phyloP scores from a whole-genome alignment of 2,329 filamentous ascomycete species.

The Aspergillus pseudoglaucus region DNA sequence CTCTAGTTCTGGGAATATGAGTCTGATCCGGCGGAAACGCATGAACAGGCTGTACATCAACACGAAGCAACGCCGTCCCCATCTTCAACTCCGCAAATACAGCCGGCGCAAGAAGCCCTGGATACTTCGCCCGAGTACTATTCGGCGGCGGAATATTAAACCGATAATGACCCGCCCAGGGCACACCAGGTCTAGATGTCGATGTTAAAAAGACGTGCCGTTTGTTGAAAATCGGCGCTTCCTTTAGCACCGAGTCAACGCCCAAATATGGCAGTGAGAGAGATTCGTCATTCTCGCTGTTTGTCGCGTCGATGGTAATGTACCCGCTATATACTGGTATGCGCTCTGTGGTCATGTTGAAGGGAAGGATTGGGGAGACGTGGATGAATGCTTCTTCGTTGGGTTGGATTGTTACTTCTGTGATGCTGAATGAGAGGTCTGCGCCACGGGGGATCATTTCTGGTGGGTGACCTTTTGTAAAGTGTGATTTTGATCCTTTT shows the following conservation, averaged over 20 bases:
- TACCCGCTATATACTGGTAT: constrained; percentile 29
- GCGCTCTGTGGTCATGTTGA: constrained; percentile 4
- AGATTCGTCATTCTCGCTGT: constrained; percentile 10
- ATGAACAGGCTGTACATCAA: constrained; percentile 7
- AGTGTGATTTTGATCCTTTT: constrained; percentile 5
- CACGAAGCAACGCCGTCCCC: constrained; percentile 9
- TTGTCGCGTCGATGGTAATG: constrained; percentile 19
- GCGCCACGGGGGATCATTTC: neutral
- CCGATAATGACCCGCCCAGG: neutral
- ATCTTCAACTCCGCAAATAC: constrained; percentile 5
- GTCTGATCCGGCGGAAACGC: no score
- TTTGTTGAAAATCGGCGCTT: constrained; percentile 11
- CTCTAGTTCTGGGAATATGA: no score
- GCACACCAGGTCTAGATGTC: neutral
- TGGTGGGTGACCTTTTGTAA: neutral
- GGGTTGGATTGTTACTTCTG: neutral
- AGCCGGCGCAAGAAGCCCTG: neutral
- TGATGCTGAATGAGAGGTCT: neutral
- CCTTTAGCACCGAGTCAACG: constrained; percentile 15
- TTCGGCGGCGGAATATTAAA: neutral
- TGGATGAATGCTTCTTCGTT: neutral
- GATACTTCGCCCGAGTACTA: neutral
- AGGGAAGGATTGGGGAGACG: neutral
- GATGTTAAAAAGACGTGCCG: neutral
- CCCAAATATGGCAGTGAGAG: constrained; percentile 28